Conservation (phyloP, 2,329 filamentous ascomycete genomes). For the Colletotrichum australisinense region DNA sequence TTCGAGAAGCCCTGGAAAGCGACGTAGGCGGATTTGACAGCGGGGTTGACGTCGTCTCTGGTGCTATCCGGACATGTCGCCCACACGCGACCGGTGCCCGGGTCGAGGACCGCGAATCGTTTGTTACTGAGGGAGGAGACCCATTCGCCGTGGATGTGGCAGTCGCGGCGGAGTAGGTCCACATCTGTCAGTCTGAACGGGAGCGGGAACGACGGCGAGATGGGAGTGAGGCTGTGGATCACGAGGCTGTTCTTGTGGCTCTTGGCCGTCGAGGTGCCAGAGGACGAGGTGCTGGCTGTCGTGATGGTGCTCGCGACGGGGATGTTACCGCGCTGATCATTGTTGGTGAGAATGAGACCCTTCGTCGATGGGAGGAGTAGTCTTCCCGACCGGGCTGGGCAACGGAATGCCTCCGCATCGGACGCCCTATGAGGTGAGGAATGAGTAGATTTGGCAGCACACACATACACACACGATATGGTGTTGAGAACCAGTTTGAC, state of each 20-base stretch:
- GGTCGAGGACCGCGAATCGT: constrained; percentile 65
- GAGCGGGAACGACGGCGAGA: constrained; percentile 34
- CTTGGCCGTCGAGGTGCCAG: constrained; percentile 14
- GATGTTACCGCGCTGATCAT: constrained; percentile 26
- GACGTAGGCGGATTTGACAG: constrained; percentile 48
- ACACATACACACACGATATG: background rate
- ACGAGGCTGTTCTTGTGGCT: constrained; percentile 11
- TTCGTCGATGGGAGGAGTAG: constrained; percentile 21
- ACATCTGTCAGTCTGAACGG: constrained; percentile 59
- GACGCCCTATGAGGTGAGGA: background rate
- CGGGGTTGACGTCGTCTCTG: constrained; percentile 51
- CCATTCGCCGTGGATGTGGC: constrained; percentile 61
- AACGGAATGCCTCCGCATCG: constrained; percentile 32
- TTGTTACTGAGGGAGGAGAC: constrained; percentile 56
- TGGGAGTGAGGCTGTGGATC: constrained; percentile 9
- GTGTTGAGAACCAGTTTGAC: background rate
- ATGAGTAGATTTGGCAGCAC: background rate
- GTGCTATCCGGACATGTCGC: constrained; percentile 60
- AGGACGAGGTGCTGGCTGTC: constrained; percentile 17
- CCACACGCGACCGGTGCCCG: constrained; percentile 62
- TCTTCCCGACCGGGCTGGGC: constrained; percentile 30
- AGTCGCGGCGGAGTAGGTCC: constrained; percentile 60
- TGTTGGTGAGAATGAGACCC: constrained; percentile 33
- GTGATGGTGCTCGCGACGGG: constrained; percentile 15
- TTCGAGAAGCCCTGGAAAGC: constrained; percentile 53